phyloP scores from a whole-genome alignment of 352 stramenopile genomes.

The Thraustotheca clavata region DNA sequence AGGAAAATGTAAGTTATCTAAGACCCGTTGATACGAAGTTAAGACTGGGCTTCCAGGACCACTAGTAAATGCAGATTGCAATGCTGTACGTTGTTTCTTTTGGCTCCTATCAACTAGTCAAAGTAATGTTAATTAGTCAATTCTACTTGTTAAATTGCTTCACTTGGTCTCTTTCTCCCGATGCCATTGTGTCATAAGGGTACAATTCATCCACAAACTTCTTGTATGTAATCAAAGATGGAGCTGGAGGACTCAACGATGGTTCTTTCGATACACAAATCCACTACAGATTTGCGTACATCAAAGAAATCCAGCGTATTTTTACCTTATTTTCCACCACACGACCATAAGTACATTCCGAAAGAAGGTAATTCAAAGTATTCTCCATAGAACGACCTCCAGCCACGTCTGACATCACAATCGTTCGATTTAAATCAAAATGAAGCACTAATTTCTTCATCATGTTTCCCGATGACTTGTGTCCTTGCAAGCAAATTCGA shows the following conservation, averaged over 20 bases:
- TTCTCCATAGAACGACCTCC: constrained; percentile 83
- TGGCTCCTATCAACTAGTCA: constrained; percentile 26
- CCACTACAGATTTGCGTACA: constrained; percentile 30
- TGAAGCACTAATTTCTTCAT: constrained; percentile 54
- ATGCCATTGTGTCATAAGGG: constrained; percentile 50
- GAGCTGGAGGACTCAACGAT: constrained; percentile 34
- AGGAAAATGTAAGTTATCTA: constrained; percentile 67
- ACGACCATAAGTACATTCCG: constrained; percentile 72
- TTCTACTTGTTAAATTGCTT: constrained; percentile 63
- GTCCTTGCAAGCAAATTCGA: neutral
- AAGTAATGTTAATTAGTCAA: neutral
- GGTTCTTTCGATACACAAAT: constrained; percentile 49
- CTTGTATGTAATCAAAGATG: constrained; percentile 64
- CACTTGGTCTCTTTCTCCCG: constrained; percentile 36
- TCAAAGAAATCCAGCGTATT: neutral
- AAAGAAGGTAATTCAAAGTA: constrained; percentile 78
- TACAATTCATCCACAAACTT: constrained; percentile 67
- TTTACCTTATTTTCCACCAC: constrained; percentile 30
- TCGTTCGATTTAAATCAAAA: constrained; percentile 84
- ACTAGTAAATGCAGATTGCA: constrained; percentile 71
- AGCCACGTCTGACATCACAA: constrained; percentile 85
- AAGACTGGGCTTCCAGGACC: constrained; percentile 38
- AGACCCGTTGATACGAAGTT: constrained; percentile 54
- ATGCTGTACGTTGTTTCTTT: constrained; percentile 67
- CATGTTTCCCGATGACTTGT: neutral